Evolutionary conservation across 2,329 filamentous ascomycete genomes (phyloP).

Genomic region (Fusarium udum): DNA sequence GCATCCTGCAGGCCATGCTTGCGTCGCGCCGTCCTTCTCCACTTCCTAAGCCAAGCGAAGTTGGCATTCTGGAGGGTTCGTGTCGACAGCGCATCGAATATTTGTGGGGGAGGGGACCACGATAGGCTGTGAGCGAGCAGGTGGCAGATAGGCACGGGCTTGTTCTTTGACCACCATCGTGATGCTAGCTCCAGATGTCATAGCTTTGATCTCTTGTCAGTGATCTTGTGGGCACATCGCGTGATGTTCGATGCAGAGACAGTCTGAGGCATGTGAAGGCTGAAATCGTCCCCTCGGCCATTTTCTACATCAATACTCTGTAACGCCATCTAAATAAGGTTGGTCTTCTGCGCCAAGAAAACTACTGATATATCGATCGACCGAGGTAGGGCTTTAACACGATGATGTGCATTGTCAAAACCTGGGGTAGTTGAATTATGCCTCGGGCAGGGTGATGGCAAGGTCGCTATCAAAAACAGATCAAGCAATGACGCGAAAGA

Average conservation of each 20-base stretch:
- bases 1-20: slow-evolving; percentile 42
- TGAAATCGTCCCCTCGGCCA: neutral
- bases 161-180: slow-evolving; percentile 4
- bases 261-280: slow-evolving; percentile 26
- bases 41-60: slow-evolving; percentile 27
- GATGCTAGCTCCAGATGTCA: slow-evolving; percentile 13
- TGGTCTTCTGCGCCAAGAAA: neutral
- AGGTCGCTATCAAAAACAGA: neutral
- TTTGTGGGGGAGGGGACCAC: slow-evolving; percentile 34
- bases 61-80: slow-evolving; percentile 34
- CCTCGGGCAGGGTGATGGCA: neutral
- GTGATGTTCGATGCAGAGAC: slow-evolving; percentile 13
- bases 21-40: slow-evolving; percentile 35
- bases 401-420: neutral
- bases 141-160: slow-evolving; percentile 12
- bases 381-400: neutral
- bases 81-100: slow-evolving; percentile 26
- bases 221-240: slow-evolving; percentile 25
- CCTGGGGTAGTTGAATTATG: neutral
- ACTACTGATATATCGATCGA: neutral
- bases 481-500: neutral
- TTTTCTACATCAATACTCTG: slow-evolving; percentile 1
- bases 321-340: slow-evolving; percentile 6
- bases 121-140: slow-evolving; percentile 8
- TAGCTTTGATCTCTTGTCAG: slow-evolving; percentile 13